A percentile compares a stretch with the other conserved stretches of the same genome.
These are phyloP conservation scores for Trametes versicolor DNA, from an alignment of 1,284 basidiomycete genomes.

Conservation along the genomic window DNA sequence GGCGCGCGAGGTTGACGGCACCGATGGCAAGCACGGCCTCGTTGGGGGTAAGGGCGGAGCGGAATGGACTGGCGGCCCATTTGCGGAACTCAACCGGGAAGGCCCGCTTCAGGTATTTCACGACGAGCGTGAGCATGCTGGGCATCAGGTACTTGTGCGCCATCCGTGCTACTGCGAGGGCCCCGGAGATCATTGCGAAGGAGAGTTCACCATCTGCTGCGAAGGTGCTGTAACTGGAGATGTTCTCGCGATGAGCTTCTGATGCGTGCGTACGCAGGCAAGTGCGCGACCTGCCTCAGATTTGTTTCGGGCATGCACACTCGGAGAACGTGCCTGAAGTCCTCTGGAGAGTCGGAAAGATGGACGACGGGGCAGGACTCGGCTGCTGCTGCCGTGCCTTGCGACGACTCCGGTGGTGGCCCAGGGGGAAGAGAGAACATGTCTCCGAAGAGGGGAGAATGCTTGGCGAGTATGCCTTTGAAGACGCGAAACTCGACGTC, in stretches of 20 bases:
- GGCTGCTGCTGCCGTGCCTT: too few relatives aligned
- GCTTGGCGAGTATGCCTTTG: slow-evolving; percentile 22
- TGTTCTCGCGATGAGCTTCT: too few relatives aligned
- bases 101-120: not conserved
- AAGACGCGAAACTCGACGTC: slow-evolving; percentile 23
- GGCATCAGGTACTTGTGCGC: slow-evolving; percentile 11
- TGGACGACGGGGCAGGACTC: slow-evolving; percentile 10
- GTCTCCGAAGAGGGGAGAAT: slow-evolving; percentile 23
- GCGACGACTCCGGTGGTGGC: too few relatives aligned
- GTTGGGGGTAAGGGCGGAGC: too few relatives aligned
- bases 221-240: not conserved
- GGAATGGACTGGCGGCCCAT: too few relatives aligned
- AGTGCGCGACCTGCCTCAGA: not conserved
- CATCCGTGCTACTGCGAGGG: not conserved
- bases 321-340: slow-evolving; percentile 15
- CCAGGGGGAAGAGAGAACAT: slow-evolving; percentile 21
- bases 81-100: too few relatives aligned
- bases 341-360: slow-evolving; percentile 13
- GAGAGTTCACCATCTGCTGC: not conserved
- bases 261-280: too few relatives aligned
- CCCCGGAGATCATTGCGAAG: not conserved
- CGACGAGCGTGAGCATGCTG: not conserved
- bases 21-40: not conserved
- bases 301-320: not conserved
- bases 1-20: slow-evolving; percentile 12